Evolutionary conservation across 306 rosid genomes (phyloP), one percentile per base, ranked within the genome.

Genomic region (Hippophae tibetana): DNA sequence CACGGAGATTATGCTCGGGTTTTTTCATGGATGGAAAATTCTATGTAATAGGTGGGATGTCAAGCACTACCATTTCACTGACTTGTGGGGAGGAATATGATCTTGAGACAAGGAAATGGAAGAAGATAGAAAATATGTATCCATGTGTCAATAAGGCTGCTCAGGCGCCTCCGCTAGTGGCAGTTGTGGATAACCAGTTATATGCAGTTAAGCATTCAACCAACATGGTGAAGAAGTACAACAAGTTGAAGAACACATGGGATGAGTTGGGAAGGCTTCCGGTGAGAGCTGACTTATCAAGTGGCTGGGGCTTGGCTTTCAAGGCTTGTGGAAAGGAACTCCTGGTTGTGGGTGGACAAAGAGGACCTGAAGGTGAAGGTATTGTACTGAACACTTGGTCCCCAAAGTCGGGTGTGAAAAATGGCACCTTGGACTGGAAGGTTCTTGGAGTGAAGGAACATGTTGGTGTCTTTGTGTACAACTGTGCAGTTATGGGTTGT

Each of bases 271-370:
- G 96, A 61, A 78, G 96, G 74, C 98, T 92, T 71, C 96, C 96
- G 0, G 38, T 31, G 38, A 31, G 38, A 31, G 38, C 38, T 31
- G 38, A 31, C 38, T 31, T 31, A 4, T 31, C 95, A 42, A 85
- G 85, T 57, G 96, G 96, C 52, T 92, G 98, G 98, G 96, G 98
- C 48, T 72, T 90, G 49, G 98, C 92, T 76, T 90, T 90, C 86
- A 90, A 90, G 89, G 98, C 98, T 47, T 90, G 95, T 68, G 98
- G 95, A 62, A 81, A 83, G 58, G 62, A 81, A 45, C 84, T 90
- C 70, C 76, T 90, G 73, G 89, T 90, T 52, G 96, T 87, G 61
- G 98, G 96, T 27, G 98, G 98, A 57, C 98, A 87, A 69, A 81
- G 86, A 69, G 95, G 92, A 31, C 95, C 95, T 0, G 96, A 90